phyloP scores from a whole-genome alignment of 1,139 yeast genomes.

The Wickerhamomyces sp. region DNA sequence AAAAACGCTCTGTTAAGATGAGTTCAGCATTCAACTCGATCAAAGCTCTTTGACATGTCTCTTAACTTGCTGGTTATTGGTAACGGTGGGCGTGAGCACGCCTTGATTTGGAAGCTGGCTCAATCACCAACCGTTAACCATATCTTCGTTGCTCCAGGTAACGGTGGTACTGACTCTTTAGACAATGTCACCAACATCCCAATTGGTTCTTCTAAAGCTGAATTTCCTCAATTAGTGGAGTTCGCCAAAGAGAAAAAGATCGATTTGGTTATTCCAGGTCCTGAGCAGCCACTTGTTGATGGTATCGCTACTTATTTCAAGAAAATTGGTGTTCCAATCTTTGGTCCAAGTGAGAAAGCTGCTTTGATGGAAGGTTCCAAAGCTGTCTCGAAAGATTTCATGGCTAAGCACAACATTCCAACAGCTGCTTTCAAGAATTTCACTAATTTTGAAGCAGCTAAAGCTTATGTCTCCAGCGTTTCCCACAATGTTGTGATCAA shows the following conservation, averaged over 20 bases:
- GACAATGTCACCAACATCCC: slow-evolving; percentile 66
- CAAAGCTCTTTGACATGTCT: slow-evolving; percentile 22
- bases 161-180: slow-evolving; percentile 76
- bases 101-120: slow-evolving; percentile 85
- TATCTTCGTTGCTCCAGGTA: slow-evolving; percentile 94
- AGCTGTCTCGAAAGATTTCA: slow-evolving; percentile 88
- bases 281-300: slow-evolving; percentile 98
- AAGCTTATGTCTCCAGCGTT: slow-evolving; percentile 56
- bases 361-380: slow-evolving; percentile 97
- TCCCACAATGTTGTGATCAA: slow-evolving; percentile 84
- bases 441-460: slow-evolving; percentile 69
- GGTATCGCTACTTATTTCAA: slow-evolving; percentile 73
- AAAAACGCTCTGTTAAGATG: too few relatives aligned
- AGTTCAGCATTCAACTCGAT: too few relatives aligned
- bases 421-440: slow-evolving; percentile 89
- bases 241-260: slow-evolving; percentile 70
- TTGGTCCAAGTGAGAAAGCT: slow-evolving; percentile 89
- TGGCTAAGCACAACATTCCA: slow-evolving; percentile 88
- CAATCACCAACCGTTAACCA: slow-evolving; percentile 69
- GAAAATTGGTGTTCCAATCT: slow-evolving; percentile 85
- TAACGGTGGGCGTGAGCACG: slow-evolving; percentile 99
- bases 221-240: slow-evolving; percentile 52
- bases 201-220: slow-evolving; percentile 54
- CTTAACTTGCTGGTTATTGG: slow-evolving; percentile 83
- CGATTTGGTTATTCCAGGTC: slow-evolving; percentile 89